These are phyloP conservation scores for Irpex rosettiformis DNA, from an alignment of 1,284 basidiomycete species.

Conservation along the genomic window DNA sequence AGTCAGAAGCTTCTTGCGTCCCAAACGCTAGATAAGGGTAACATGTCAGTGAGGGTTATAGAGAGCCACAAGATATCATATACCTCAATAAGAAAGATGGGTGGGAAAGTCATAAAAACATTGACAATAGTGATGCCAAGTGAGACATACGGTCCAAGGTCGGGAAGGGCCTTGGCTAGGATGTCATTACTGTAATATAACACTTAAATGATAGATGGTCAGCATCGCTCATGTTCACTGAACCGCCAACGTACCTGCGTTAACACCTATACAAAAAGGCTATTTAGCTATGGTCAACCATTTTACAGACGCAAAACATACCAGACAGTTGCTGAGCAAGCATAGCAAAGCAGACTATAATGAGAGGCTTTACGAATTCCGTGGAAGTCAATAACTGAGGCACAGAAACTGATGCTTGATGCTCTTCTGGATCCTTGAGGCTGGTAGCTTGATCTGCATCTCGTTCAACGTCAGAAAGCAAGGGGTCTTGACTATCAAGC, in stretches of 20 bases:
- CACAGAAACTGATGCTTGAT: conserved; percentile 43
- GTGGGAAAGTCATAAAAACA: conserved; percentile 74
- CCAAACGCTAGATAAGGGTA: conserved; percentile 46
- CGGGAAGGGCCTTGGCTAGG: conserved; percentile 72
- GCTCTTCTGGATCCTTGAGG: conserved; percentile 21
- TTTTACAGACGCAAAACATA: conserved; percentile 20
- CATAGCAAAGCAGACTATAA: conserved; percentile 73
- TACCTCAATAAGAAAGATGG: conserved; percentile 85
- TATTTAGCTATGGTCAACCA: background rate
- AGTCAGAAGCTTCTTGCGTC: conserved; percentile 55
- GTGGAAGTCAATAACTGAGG: conserved; percentile 50
- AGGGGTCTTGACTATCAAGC: conserved; percentile 37
- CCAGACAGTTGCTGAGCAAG: conserved; percentile 78
- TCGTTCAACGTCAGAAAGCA: conserved; percentile 35
- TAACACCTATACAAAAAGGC: conserved; percentile 38
- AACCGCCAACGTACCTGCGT: conserved; percentile 41
- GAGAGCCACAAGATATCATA: background rate
- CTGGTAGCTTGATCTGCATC: conserved; percentile 30
- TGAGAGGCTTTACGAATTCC: conserved; percentile 65
- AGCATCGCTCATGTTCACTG: background rate
- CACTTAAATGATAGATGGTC: conserved; percentile 43
- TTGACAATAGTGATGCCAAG: conserved; percentile 81
- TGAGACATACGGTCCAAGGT: conserved; percentile 75
- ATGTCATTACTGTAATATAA: conserved; percentile 90
- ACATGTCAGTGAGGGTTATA: background rate